Percentiles rank a stretch among this genome's conserved stretches.
Evolutionary conservation across 371 early-diverging fungal genomes (phyloP).

Genomic region (Mucor irregularis): DNA sequence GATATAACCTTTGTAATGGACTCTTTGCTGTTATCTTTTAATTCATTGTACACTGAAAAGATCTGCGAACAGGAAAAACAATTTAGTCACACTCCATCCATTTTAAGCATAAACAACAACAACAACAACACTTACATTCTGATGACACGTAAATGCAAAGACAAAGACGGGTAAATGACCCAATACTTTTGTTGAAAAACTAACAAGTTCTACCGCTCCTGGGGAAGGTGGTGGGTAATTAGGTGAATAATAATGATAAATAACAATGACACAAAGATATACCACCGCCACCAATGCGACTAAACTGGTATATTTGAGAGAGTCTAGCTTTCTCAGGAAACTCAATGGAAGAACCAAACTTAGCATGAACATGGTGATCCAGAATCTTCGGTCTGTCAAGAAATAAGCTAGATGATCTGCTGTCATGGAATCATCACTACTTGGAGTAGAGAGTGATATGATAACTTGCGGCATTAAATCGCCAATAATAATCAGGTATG

Average conservation of each 20-base stretch:
- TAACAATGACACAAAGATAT: conserved; percentile 82
- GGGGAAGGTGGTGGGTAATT: conserved; percentile 42
- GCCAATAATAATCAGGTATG: conserved; percentile 97
- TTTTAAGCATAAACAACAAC: not conserved
- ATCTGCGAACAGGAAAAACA: conserved; percentile 48
- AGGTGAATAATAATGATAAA: conserved; percentile 71
- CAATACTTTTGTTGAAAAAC: conserved; percentile 67
- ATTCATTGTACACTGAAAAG: conserved; percentile 92
- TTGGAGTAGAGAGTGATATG: conserved; percentile 8
- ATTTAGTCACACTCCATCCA: no score
- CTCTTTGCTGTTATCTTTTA: conserved; percentile 74
- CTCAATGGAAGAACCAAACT: conserved; percentile 74
- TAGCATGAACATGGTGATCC: conserved; percentile 83
- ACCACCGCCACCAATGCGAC: conserved; percentile 89
- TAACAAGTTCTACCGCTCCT: conserved; percentile 43
- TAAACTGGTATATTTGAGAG: conserved; percentile 92
- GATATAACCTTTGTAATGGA: conserved; percentile 68
- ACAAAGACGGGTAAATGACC: conserved; percentile 96
- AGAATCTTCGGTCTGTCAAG: conserved; percentile 70
- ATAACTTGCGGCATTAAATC: conserved; percentile 82
- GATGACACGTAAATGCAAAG: conserved; percentile 95
- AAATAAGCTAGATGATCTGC: conserved; percentile 9
- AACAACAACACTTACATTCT: conserved; percentile 36
- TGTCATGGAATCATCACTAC: not conserved
- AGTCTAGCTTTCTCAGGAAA: conserved; percentile 88